A percentile compares a stretch with the other conserved stretches of the same genome.
phyloP scores from a whole-genome alignment of 208 protist genomes.

The Wallacemonas sp. region DNA sequence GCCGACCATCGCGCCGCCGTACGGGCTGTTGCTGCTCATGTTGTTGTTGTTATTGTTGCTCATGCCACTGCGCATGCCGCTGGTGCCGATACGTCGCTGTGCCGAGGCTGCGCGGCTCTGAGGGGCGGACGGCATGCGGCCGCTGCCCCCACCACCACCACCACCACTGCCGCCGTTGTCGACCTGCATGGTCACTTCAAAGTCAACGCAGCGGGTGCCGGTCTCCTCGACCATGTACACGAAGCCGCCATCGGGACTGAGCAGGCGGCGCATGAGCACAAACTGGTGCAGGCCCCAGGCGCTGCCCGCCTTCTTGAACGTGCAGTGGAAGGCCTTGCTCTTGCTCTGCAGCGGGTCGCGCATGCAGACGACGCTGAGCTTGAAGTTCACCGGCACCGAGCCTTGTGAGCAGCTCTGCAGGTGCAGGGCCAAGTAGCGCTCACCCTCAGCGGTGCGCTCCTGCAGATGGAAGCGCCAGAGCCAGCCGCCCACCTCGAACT shows the following conservation, averaged over 20 bases:
- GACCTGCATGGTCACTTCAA: constrained; percentile 78
- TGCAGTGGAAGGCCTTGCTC: constrained; percentile 84
- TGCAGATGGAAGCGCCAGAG: constrained; percentile 87
- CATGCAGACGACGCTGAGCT: constrained; percentile 65
- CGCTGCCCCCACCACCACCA: constrained; percentile 13
- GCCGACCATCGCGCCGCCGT: constrained; percentile 17
- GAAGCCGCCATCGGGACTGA: constrained; percentile 60
- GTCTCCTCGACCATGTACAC: constrained; percentile 71
- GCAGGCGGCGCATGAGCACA: constrained; percentile 55
- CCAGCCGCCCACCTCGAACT: constrained; percentile 79
- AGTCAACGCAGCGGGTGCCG: constrained; percentile 62
- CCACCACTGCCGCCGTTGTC: constrained; percentile 22
- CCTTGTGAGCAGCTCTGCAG: constrained; percentile 76
- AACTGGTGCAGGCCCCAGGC: constrained; percentile 92
- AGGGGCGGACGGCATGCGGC: constrained; percentile 35
- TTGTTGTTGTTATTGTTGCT: neutral
- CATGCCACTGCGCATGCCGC: neutral
- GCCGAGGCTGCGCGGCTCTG: constrained; percentile 28
- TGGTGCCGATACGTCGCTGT: constrained; percentile 23
- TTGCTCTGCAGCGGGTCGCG: constrained; percentile 63
- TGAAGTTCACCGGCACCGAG: constrained; percentile 66
- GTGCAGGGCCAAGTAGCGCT: constrained; percentile 77
- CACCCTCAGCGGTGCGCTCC: constrained; percentile 48
- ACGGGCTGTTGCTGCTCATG: constrained; percentile 21
- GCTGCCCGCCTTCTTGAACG: constrained; percentile 78